Percentiles rank a stretch among this genome's conserved stretches.
Conservation (phyloP, 805 yeast species). For the Pichia nakasei region DNA sequence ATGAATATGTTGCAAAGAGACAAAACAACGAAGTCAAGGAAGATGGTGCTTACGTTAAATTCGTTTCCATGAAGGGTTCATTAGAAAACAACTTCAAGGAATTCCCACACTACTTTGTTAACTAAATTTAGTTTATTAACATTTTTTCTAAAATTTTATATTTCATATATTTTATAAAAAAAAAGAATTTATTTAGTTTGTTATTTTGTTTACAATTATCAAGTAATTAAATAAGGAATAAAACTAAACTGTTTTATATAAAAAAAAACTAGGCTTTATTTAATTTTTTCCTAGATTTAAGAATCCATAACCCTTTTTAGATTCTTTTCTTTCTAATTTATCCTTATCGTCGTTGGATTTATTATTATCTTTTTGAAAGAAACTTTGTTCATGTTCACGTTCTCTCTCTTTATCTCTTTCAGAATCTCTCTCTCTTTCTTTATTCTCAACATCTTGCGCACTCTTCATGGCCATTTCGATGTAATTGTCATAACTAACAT, state of each 20-base stretch:
- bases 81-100: slow-evolving; percentile 83
- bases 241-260: too few species aligned
- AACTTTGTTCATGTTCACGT: background rate
- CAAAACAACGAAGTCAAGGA: slow-evolving; percentile 97
- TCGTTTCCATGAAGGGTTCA: slow-evolving; percentile 94
- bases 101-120: slow-evolving; percentile 80
- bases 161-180: background rate
- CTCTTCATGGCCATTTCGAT: slow-evolving; percentile 23
- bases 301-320: slow-evolving; percentile 7
- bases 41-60: slow-evolving; percentile 99
- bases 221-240: too few species aligned
- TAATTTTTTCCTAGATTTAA: slow-evolving; percentile 4
- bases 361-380: background rate
- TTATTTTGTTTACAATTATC: too few species aligned
- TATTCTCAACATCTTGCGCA: slow-evolving; percentile 7
- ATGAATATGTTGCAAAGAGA: slow-evolving; percentile 88
- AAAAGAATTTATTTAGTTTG: background rate
- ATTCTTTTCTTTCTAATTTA: slow-evolving; percentile 6
- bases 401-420: slow-evolving; percentile 1
- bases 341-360: background rate
- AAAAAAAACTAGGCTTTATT: background rate
- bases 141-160: background rate
- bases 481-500: slow-evolving; percentile 25
- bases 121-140: slow-evolving; percentile 17
- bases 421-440: background rate